A percentile compares a stretch with the other conserved stretches of the same genome.
These are phyloP conservation scores for Dipteronia dyeriana DNA, from an alignment of 345 rosid genomes.

Conservation along the genomic window DNA sequence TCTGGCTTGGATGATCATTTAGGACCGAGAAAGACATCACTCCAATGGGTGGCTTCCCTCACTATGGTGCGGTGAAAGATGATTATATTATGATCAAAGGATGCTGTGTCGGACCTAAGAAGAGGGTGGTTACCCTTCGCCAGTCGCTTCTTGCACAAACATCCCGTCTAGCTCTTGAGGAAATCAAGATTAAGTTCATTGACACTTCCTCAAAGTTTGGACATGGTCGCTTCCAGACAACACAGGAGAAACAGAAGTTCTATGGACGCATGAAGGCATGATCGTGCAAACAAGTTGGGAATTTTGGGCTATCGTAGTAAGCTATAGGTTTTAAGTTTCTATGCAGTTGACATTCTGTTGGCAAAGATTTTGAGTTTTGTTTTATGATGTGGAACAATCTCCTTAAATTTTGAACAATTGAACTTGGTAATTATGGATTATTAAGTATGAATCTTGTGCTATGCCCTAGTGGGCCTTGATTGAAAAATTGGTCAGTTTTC, in stretches of 20 bases:
- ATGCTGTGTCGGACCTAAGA: conserved; percentile 85
- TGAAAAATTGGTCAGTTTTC: too few species aligned
- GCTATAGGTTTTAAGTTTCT: neutral
- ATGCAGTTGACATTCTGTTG: conserved; percentile 1
- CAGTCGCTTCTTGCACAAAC: conserved; percentile 72
- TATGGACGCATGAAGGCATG: conserved; percentile 63
- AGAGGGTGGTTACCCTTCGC: conserved; percentile 83
- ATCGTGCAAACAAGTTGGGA: neutral
- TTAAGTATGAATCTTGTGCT: too few species aligned
- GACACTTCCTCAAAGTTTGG: conserved; percentile 68
- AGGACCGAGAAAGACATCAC: conserved; percentile 85
- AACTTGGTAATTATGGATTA: neutral
- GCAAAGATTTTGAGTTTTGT: neutral
- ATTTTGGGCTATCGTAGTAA: neutral
- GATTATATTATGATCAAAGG: conserved; percentile 84
- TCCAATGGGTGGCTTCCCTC: conserved; percentile 87
- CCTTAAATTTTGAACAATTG: neutral
- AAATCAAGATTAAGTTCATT: conserved; percentile 72
- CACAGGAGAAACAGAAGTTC: conserved; percentile 63
- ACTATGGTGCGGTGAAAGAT: conserved; percentile 74
- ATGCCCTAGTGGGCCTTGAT: too few species aligned
- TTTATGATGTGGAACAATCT: neutral
- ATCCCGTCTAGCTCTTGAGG: conserved; percentile 68
- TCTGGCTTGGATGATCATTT: conserved; percentile 14
- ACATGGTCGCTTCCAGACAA: conserved; percentile 78